These are phyloP conservation scores for Coriaria nepalensis DNA, from an alignment of 306 rosid genomes.

Conservation along the genomic window DNA sequence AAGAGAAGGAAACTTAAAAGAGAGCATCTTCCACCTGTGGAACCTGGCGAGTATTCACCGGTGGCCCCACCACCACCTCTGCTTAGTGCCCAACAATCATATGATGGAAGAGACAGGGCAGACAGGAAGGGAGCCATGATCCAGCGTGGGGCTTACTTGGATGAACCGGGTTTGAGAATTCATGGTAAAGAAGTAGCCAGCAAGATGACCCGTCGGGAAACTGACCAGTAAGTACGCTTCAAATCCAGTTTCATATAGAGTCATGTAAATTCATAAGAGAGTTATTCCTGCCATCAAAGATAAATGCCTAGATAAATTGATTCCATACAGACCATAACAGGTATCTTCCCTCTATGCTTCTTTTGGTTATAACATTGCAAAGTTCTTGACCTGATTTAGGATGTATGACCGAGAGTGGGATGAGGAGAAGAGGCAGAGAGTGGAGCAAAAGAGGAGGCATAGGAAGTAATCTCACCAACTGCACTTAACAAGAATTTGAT, in stretches of 20 bases:
- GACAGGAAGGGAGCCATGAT: conserved; percentile 71
- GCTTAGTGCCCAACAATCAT: conserved; percentile 40
- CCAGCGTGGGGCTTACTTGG: conserved; percentile 58
- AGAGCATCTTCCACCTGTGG: conserved; percentile 62
- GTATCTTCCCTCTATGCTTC: neutral
- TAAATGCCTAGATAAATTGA: neutral
- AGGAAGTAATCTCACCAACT: conserved; percentile 33
- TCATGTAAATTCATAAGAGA: neutral
- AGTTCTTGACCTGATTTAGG: conserved; percentile 54
- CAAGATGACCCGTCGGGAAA: conserved; percentile 83
- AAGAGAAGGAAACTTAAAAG: conserved; percentile 90
- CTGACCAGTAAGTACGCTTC: conserved; percentile 96
- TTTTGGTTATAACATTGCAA: conserved; percentile 1
- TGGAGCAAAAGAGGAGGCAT: conserved; percentile 89
- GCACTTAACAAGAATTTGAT: too few relatives aligned
- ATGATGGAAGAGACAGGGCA: conserved; percentile 86
- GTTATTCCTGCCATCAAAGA: neutral
- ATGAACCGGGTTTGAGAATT: conserved; percentile 61
- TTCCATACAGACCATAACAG: too few relatives aligned
- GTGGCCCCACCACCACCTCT: conserved; percentile 66
- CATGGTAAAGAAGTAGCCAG: conserved; percentile 69
- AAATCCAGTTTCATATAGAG: conserved; percentile 9
- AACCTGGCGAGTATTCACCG: conserved; percentile 90
- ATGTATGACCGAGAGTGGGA: conserved; percentile 88
- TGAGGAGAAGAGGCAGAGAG: conserved; percentile 88